A percentile compares a stretch with the other conserved stretches of the same genome.
These are phyloP conservation scores for Cenchrus americanus DNA, from an alignment of 176 grass and related monocot species.

Conservation along the genomic window DNA sequence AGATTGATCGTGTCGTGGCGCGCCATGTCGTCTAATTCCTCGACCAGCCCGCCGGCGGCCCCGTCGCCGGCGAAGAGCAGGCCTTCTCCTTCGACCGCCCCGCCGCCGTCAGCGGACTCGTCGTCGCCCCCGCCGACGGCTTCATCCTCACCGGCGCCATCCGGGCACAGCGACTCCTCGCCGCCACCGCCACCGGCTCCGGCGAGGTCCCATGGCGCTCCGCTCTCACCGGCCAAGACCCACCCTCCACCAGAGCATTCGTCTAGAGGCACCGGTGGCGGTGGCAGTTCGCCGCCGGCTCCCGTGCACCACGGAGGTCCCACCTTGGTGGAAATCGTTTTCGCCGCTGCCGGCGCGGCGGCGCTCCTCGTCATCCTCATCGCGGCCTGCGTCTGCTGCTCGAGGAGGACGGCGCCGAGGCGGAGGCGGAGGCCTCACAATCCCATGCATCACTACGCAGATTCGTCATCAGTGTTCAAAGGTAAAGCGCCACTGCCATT, in stretches of 20 bases:
- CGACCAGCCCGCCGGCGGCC: slow-evolving; percentile 17
- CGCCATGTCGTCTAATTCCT: slow-evolving; percentile 68
- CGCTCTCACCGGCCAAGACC: not conserved
- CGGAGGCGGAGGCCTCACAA: slow-evolving; percentile 62
- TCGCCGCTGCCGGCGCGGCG: slow-evolving; percentile 50
- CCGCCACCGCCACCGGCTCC: slow-evolving; percentile 27
- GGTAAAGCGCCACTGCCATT: slow-evolving; percentile 35
- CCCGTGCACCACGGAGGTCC: slow-evolving; percentile 9
- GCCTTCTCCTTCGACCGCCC: not conserved
- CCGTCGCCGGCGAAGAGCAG: slow-evolving; percentile 28
- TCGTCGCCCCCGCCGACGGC: not conserved
- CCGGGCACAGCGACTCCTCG: slow-evolving; percentile 30
- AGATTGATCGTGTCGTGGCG: not conserved
- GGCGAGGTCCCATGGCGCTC: slow-evolving; percentile 21
- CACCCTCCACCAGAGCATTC: slow-evolving; percentile 12
- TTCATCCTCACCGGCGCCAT: slow-evolving; percentile 34
- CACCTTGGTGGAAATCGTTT: slow-evolving; percentile 39
- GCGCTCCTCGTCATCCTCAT: slow-evolving; percentile 57
- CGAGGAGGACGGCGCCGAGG: slow-evolving; percentile 57
- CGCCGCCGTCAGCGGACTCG: slow-evolving; percentile 26
- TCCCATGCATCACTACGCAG: slow-evolving; percentile 61
- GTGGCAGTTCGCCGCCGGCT: not conserved
- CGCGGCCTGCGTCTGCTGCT: slow-evolving; percentile 61
- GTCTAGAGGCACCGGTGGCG: not conserved
- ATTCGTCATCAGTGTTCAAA: slow-evolving; percentile 52